A percentile compares a stretch with the other conserved stretches of the same genome.
Evolutionary conservation across 345 rosid genomes (phyloP).

Genomic region (Lepidium aucheri): DNA sequence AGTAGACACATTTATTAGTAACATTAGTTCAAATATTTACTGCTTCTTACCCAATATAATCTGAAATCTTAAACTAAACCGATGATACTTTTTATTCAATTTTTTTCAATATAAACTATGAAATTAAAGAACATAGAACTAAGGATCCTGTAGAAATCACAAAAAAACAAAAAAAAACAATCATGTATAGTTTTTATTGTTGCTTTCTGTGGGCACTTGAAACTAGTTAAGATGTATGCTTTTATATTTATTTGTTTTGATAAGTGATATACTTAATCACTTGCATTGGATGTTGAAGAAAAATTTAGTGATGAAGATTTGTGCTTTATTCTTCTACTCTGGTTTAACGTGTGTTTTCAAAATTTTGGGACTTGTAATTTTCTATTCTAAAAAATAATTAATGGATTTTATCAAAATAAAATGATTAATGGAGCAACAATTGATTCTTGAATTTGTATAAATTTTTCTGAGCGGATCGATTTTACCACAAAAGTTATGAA

Average conservation of each 20-base stretch:
- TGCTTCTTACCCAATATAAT: no score
- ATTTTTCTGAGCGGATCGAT: conserved; percentile 29
- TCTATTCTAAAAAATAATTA: conserved; percentile 41
- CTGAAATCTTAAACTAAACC: no score
- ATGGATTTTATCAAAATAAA: no score
- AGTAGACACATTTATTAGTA: no score
- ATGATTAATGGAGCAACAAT: conserved; percentile 73
- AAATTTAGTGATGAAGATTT: no score
- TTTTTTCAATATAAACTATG: no score
- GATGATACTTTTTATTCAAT: no score
- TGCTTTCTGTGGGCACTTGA: neutral
- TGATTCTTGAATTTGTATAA: conserved; percentile 52
- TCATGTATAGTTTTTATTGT: neutral
- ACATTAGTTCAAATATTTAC: no score
- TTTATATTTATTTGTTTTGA: neutral
- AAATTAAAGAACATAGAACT: no score
- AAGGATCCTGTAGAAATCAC: no score
- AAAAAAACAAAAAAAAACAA: no score
- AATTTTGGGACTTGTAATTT: neutral
- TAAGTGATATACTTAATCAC: neutral
- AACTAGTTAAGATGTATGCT: neutral
- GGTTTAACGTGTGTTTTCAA: neutral
- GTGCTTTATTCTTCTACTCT: no score
- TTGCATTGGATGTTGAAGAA: neutral
- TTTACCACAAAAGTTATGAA: conserved; percentile 36